Evolutionary conservation across 202 grass and related monocot species (phyloP), one percentile per base, ranked within the genome.

Genomic region (Schoenoplectus triqueter): DNA sequence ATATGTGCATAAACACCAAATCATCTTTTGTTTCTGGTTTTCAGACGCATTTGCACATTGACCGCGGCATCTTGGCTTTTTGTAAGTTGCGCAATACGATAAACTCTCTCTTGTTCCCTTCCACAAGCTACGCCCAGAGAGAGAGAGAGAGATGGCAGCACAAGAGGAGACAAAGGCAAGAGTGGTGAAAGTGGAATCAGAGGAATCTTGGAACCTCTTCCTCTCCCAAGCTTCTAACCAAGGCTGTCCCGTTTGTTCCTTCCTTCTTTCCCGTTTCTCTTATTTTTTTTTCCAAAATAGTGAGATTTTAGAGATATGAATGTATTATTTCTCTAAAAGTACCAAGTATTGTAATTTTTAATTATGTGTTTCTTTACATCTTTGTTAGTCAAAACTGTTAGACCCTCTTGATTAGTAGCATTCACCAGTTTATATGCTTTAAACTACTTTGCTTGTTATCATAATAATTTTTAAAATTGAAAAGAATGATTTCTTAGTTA

Each of bases 121-220:
- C 5, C 48, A 47, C 63, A 50, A 68, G 48, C 64, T 8, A 45
- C 45, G 18, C 81, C 64, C 5, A 39, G 31, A 56, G 73, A 69
- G 10, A 81, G 73, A 18, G 54, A 86, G 40, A 81, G 65, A 73
- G 18, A 87, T 70, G 69, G 74, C 74, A n/a, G 54, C 20, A 14
- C 68, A 44, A 4, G 22, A 9, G 62, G 76, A 76, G 67, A 64
- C 46, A 61, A 94, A 84, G 63, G 93, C 78, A 64, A 89, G 85
- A 81, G 93, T 98, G 42, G 93, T 89, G 49, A 92, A 94, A 92
- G 96, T 94, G 84, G 90, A 95, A 67, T 94, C 86, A 82, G 86
- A 91, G 64, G 88, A 89, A 57, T 80, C 86, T 15, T 98, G 96
- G 96, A 84, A 91, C 14, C 88, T 90, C 84, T 90, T 94, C 84